Conservation (phyloP, 75 land plant species). For the Cupressus sempervirens region DNA sequence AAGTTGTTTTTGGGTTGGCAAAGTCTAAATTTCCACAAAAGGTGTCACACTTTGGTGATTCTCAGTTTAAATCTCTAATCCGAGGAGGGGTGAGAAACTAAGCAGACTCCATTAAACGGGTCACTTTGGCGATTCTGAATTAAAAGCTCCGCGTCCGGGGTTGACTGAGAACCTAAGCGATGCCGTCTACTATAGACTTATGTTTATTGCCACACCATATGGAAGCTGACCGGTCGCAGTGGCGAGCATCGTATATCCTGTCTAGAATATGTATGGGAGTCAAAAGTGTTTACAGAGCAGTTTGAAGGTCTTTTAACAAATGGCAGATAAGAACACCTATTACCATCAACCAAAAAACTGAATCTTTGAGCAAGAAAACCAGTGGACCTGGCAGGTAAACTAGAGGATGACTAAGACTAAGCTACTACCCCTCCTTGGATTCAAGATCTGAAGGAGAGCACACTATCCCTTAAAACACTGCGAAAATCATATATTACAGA, state of each 20-base stretch:
- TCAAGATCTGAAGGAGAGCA: not conserved
- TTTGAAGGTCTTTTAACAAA: not conserved
- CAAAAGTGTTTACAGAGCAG: not conserved
- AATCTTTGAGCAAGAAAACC: not conserved
- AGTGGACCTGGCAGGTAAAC: not conserved
- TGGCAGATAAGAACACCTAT: not conserved
- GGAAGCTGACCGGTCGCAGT: not conserved
- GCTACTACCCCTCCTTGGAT: not conserved
- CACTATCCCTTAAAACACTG: not conserved
- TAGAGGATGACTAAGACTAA: not conserved
- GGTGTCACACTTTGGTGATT: not conserved
- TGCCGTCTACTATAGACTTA: not conserved
- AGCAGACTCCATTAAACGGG: not conserved
- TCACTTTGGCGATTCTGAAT: not conserved
- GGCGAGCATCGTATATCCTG: not conserved
- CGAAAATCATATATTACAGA: not conserved
- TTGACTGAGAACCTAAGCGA: not conserved
- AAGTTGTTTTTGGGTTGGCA: not conserved
- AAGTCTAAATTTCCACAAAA: not conserved
- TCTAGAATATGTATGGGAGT: not conserved
- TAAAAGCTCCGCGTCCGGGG: not conserved
- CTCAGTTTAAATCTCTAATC: not conserved
- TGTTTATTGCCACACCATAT: not conserved
- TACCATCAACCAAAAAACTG: not conserved
- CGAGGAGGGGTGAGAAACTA: not conserved